A percentile compares a stretch with the other conserved stretches of the same genome.
These are phyloP conservation scores for Sanguinoderma infundibulare DNA, from an alignment of 1,284 basidiomycete species.

Conservation along the genomic window DNA sequence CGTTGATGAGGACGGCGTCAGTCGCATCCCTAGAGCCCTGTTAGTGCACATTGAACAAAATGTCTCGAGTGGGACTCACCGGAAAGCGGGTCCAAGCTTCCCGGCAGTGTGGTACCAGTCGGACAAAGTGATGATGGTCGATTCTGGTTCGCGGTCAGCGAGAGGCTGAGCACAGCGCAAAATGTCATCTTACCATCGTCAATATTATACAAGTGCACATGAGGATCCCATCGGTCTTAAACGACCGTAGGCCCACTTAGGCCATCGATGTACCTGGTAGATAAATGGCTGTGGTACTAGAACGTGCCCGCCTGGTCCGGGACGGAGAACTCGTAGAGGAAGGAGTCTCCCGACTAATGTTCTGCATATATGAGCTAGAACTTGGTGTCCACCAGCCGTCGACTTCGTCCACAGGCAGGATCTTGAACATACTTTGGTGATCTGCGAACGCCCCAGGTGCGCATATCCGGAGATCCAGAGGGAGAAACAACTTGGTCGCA, in stretches of 20 bases:
- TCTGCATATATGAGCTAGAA: no score
- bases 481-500: no score
- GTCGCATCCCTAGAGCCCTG: neutral
- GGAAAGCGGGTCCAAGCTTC: conserved; percentile 10
- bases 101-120: conserved; percentile 31
- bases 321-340: conserved; percentile 45
- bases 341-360: conserved; percentile 44
- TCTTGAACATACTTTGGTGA: no score
- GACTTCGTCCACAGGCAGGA: no score
- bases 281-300: conserved; percentile 28
- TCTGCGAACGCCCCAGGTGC: no score
- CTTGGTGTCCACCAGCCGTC: no score
- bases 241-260: conserved; percentile 41
- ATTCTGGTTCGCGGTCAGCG: conserved; percentile 14
- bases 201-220: conserved; percentile 42
- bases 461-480: no score
- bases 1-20: conserved; percentile 54
- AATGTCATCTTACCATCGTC: conserved; percentile 39
- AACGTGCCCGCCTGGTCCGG: conserved; percentile 39
- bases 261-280: conserved; percentile 39
- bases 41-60: neutral
- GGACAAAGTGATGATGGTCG: conserved; percentile 27
- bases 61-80: conserved; percentile 10
- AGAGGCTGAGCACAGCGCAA: neutral
- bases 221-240: conserved; percentile 46